phyloP scores from a whole-genome alignment of 768 basidiomycete species.

The Amanita muscaria region DNA sequence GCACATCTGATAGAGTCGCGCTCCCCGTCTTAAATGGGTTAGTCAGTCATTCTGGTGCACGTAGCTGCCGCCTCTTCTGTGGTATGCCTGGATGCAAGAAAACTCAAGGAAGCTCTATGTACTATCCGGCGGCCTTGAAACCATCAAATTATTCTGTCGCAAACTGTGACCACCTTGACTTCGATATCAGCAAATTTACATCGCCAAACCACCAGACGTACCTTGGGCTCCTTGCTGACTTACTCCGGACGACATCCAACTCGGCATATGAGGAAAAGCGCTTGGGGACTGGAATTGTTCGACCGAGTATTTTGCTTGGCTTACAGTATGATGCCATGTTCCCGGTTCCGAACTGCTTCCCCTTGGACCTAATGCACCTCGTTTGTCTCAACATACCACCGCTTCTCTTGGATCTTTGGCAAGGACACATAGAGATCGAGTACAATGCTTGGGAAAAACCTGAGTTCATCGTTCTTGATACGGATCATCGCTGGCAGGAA shows the following conservation, averaged over 20 bases:
- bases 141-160: slow-evolving; percentile 1
- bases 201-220: background rate
- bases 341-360: slow-evolving; percentile 6
- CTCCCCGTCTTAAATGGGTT: background rate
- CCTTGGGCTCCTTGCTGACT: background rate
- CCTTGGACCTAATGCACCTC: slow-evolving; percentile 6
- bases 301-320: slow-evolving; percentile 4
- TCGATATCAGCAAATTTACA: slow-evolving; percentile 4
- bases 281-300: slow-evolving; percentile 1
- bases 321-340: background rate
- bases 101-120: background rate
- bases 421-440: slow-evolving; percentile 1
- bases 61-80: background rate
- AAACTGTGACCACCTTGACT: slow-evolving; percentile 3
- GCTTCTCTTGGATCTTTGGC: slow-evolving; percentile 3
- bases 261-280: background rate
- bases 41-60: background rate
- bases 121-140: slow-evolving; percentile 2
- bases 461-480: slow-evolving; percentile 3
- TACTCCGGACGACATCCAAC: background rate
- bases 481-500: background rate
- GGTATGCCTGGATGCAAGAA: background rate
- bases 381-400: slow-evolving; percentile 2
- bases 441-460: background rate
- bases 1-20: background rate